A percentile compares a stretch with the other conserved stretches of the same genome.
Evolutionary conservation across 345 rosid species (phyloP).

Genomic region (Trapa bicornis): DNA sequence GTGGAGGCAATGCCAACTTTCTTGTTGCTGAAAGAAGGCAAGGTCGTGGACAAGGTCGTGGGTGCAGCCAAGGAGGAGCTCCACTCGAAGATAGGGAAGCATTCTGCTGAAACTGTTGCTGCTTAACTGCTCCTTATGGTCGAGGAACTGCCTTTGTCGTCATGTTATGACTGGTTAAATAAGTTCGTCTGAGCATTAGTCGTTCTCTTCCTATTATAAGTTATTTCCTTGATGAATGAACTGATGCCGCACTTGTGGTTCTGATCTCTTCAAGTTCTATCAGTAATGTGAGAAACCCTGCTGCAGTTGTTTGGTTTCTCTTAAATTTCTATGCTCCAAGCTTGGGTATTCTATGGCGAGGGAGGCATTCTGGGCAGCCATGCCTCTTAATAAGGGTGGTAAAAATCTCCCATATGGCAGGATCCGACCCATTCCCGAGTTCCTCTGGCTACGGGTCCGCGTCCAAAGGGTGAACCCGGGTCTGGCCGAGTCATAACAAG

Average conservation of each 20-base stretch:
- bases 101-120: slow-evolving; percentile 21
- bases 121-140: background rate
- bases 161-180: background rate
- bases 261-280: too few relatives aligned
- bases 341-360: too few relatives aligned
- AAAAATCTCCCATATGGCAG: too few relatives aligned
- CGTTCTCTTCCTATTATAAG: background rate
- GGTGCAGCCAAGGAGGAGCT: slow-evolving; percentile 46
- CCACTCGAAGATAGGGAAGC: slow-evolving; percentile 15
- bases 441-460: too few relatives aligned
- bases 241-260: background rate
- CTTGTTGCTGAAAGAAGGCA: slow-evolving; percentile 43
- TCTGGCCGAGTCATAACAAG: too few relatives aligned
- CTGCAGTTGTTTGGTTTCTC: too few relatives aligned
- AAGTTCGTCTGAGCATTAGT: background rate
- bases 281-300: too few relatives aligned
- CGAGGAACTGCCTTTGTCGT: background rate
- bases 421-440: too few relatives aligned
- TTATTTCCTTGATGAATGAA: background rate
- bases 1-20: slow-evolving; percentile 80
- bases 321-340: too few relatives aligned
- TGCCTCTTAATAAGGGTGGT: too few relatives aligned
- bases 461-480: too few relatives aligned
- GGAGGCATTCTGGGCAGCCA: too few relatives aligned
- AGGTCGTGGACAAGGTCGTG: slow-evolving; percentile 36